These are phyloP conservation scores for Corchorus olitorius DNA, from an alignment of 345 rosid species.

Conservation along the genomic window DNA sequence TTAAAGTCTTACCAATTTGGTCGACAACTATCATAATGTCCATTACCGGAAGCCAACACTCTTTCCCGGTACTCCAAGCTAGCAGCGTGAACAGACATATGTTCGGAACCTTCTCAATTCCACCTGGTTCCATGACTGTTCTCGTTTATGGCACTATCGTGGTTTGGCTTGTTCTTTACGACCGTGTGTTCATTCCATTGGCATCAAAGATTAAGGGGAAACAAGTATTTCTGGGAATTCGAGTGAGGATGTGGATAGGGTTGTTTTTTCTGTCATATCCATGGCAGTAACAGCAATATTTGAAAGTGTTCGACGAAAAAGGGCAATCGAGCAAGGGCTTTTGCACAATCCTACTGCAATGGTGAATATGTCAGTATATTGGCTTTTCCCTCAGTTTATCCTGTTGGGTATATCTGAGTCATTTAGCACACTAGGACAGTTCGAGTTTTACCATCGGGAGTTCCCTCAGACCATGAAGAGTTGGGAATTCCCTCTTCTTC, in stretches of 20 bases:
- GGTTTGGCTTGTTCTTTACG: constrained; percentile 47
- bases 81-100: constrained; percentile 43
- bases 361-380: constrained; percentile 38
- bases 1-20: constrained; percentile 55
- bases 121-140: constrained; percentile 39
- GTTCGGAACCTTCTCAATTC: constrained; percentile 23
- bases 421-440: constrained; percentile 44
- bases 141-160: constrained; percentile 31
- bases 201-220: constrained; percentile 29
- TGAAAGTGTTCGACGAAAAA: constrained; percentile 35
- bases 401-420: constrained; percentile 44
- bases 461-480: constrained; percentile 50
- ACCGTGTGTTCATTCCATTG: constrained; percentile 37
- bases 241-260: constrained; percentile 48
- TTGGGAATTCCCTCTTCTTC: constrained; percentile 37
- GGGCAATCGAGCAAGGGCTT: constrained; percentile 31
- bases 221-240: constrained; percentile 29
- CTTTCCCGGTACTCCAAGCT: constrained; percentile 48
- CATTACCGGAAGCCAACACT: constrained; percentile 38
- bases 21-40: constrained; percentile 41
- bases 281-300: constrained; percentile 35
- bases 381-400: constrained; percentile 44
- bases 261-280: constrained; percentile 32
- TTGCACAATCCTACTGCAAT: constrained; percentile 1
- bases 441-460: constrained; percentile 51